Base-by-base conservation (phyloP, 2,329 filamentous ascomycete species). In the Tricladium varicosporioides region DNA sequence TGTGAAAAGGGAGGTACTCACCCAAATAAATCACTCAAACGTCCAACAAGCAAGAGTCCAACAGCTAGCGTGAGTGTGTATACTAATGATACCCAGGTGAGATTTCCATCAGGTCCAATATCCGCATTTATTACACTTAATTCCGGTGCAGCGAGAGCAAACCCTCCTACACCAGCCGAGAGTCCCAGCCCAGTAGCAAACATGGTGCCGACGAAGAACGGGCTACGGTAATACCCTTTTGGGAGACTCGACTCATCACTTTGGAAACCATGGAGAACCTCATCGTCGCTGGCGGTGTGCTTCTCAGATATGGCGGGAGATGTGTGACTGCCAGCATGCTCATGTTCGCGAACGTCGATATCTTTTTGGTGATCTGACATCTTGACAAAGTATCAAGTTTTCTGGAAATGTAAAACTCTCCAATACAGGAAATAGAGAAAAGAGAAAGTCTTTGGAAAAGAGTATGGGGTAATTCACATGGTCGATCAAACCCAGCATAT, bases 21-120 rank as follows among this genome's bases (percentile, higher is more conserved):
- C 36, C 71, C 71, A 47, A 73, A 72, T 11, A 73, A 63, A 54
- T 73, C 71, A 15, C 58, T 57, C n/a, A 72, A 54, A 15, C 67
- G 63, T 5, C 71, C 71, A 1, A 71, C 66, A 4, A 73, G 60
- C 2, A 67, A 59, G 19, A 70, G 54, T 11, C 60, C 67, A 19
- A 72, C 63, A 15, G 54, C 57, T 3, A 57, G 56, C 14, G 61
- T 60, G 7, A 70, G 60, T 15, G 61, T 68, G 51, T 64, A 69
- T 16, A 65, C 65, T 5, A 65, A 65, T 3, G 65, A 60, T 15
- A 71, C 64, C 51, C 67, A 63, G 33, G 48, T 60, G 40, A 64
- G 63, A 53, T 65, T 67, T 5, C 67, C 59, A 53, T 65, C 59
- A 1, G 54, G 54, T 5, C 69, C 69, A 22, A 71, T 54, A 45